Evolutionary conservation across 2,329 filamentous ascomycete genomes (phyloP), one percentile per base, ranked within the genome.

Genomic region (Ploettnerulaceae sp.): DNA sequence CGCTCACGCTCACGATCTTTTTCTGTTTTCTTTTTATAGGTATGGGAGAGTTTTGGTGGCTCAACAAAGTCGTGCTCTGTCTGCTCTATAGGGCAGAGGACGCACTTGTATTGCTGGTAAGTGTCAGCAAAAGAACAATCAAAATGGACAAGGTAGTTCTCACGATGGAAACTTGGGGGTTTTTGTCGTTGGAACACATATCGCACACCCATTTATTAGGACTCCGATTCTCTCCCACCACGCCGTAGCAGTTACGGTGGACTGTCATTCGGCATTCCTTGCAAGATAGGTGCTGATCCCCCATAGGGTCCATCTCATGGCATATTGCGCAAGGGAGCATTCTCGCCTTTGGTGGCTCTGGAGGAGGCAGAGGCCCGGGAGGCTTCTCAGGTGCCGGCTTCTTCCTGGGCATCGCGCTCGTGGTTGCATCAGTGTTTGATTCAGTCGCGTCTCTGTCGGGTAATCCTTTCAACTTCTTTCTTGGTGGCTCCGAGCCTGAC

Each of bases 161-260:
- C 74, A 86, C 84, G 48, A 94, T 91, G n/a, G 93, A 96, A 34
- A 95, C 84, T 56, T 88, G 82, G 4, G 91, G 89, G 60, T 84
- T 91, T 64, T 89, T 89, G 64, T 98, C 93, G 62, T 98, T 98
- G 28, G 82, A 75, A 67, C 93, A 98, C 78, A 90, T 95, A 67
- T 97, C 93, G 66, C 93, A 98, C 31, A 84, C 79, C 93, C 93
- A 98, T 67, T 95, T 95, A 34, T 75, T 77, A 24, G 80, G 76
- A 44, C 75, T 76, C 32, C 86, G 79, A 47, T 67, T 68, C 39
- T 84, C 81, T 35, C 84, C 80, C 29, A 77, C 56, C 24, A 97
- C 75, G n/a, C 93, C 93, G 63, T 97, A 98, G 67, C 93, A 98
- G 52, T 81, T 81, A 44, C 86, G 84, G 66, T 98, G 93, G 18